Evolutionary conservation across 2,329 filamentous ascomycete species (phyloP), one percentile per base, ranked within the genome.

Genomic region (Fonsecaea erecta): DNA sequence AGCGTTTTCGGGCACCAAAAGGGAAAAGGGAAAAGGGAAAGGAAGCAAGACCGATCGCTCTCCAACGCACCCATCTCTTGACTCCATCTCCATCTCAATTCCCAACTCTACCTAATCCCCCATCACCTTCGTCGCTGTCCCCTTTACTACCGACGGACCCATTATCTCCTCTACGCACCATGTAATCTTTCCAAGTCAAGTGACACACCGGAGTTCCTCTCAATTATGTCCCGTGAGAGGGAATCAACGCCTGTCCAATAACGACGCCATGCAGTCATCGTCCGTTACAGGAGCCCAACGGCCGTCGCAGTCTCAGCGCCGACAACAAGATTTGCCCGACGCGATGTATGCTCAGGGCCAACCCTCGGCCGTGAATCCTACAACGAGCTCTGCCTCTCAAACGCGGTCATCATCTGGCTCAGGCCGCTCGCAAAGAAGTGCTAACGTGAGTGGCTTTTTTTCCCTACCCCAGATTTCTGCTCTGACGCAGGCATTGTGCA

Each of bases 401-500:
- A 51, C 57, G 16, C 48, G 68, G 16, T 64, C 65, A 5, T 60
- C 68, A 3, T 70, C 68, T 56, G 68, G 65, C 26, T 68, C 65
- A 30, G 65, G 58, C 30, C 68, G 68, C 24, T 68, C 68, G 40
- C 65, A 66, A 51, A 28, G 65, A 21, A 66, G 48, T 40, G 26
- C 63, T 78, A 71, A 76, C 84, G 72, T 86, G 81, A 65, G 83
- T 81, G 73, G 2, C 67, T 75, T 59, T 63, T 77, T 8, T 28
- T 76, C 78, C 56, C 72, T 72, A 28, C 74, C 74, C 51, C 62
- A 37, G 40, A 53, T 37, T 30, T 46, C 55, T 52, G 43, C 32
- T 7, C 59, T 51, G 40, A 67, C 57, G 52, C 12, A 62, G 35
- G 35, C 34, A 43, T 21, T 21, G 3, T 54, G 26, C 74, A 90